Percentiles rank a stretch among this genome's conserved stretches.
Conservation (phyloP, 495 filamentous ascomycete species). For the Tuber indicum region DNA sequence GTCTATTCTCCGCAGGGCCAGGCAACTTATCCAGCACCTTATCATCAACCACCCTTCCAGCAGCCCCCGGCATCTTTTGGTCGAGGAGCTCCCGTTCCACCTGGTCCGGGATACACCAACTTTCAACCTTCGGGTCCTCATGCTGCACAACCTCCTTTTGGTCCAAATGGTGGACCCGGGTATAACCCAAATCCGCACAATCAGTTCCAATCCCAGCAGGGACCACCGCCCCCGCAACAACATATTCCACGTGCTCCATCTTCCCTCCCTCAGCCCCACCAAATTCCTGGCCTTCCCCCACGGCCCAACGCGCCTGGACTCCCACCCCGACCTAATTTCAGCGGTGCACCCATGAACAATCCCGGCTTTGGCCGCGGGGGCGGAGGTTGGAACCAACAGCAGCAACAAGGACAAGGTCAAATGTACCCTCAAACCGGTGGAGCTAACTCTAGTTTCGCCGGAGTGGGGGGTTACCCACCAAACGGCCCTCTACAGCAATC, state of each 20-base stretch:
- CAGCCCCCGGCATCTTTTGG: conserved; percentile 34
- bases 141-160: conserved; percentile 17
- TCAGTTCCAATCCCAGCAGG: conserved; percentile 26
- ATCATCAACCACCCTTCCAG: conserved; percentile 28
- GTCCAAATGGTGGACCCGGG: conserved; percentile 18
- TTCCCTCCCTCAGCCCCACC: conserved; percentile 40
- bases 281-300: conserved; percentile 39
- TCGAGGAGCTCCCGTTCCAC: conserved; percentile 24
- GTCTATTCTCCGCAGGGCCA: conserved; percentile 26
- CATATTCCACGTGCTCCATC: conserved; percentile 15
- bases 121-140: conserved; percentile 25
- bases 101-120: conserved; percentile 22
- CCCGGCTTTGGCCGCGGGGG: conserved; percentile 33
- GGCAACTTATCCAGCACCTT: conserved; percentile 19
- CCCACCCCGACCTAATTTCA: conserved; percentile 39
- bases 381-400: conserved; percentile 32
- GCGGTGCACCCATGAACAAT: conserved; percentile 18
- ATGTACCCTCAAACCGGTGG: not conserved
- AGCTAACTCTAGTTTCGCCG: conserved; percentile 18
- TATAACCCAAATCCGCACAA: conserved; percentile 32
- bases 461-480: conserved; percentile 23
- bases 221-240: conserved; percentile 31
- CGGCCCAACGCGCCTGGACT: conserved; percentile 41
- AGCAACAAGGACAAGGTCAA: conserved; percentile 19
- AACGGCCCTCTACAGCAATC: conserved; percentile 24